Conservation (phyloP, 306 rosid species). For the Herpetospermum pedunculosum region DNA sequence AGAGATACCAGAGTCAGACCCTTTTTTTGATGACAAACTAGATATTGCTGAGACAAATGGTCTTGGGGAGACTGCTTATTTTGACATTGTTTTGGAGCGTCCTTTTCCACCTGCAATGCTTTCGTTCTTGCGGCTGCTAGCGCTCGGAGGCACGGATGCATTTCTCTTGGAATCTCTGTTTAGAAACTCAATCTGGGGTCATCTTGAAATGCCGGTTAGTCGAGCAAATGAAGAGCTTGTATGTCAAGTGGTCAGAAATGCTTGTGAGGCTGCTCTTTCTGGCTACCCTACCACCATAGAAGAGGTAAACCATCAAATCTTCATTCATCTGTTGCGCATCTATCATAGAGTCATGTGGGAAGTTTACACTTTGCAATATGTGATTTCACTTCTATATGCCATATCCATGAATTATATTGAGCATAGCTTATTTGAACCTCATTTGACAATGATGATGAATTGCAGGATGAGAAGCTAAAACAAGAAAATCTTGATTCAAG, state of each 20-base stretch:
- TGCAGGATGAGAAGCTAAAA: slow-evolving; percentile 69
- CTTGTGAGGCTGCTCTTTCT: slow-evolving; percentile 70
- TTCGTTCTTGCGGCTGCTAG: slow-evolving; percentile 69
- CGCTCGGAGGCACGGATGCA: slow-evolving; percentile 73
- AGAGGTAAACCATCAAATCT: slow-evolving; percentile 38
- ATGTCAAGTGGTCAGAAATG: slow-evolving; percentile 54
- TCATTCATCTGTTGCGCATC: background rate
- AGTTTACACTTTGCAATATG: too few relatives aligned
- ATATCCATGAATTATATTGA: too few relatives aligned
- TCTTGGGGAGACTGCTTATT: slow-evolving; percentile 52
- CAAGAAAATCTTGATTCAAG: slow-evolving; percentile 48
- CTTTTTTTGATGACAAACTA: slow-evolving; percentile 71
- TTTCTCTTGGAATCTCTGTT: slow-evolving; percentile 77
- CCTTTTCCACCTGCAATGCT: slow-evolving; percentile 62
- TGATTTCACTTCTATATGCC: too few relatives aligned
- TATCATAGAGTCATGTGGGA: too few relatives aligned
- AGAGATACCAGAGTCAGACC: slow-evolving; percentile 64
- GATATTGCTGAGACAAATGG: slow-evolving; percentile 82
- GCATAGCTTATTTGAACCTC: background rate
- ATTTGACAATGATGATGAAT: slow-evolving; percentile 7
- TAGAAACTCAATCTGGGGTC: slow-evolving; percentile 69
- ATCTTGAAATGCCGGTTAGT: slow-evolving; percentile 68
- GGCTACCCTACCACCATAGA: slow-evolving; percentile 73
- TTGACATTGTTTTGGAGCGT: slow-evolving; percentile 46
- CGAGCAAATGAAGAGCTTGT: slow-evolving; percentile 81